Evolutionary conservation across 495 filamentous ascomycete genomes (phyloP).

Genomic region (Podospora bellae-mahoneyi): DNA sequence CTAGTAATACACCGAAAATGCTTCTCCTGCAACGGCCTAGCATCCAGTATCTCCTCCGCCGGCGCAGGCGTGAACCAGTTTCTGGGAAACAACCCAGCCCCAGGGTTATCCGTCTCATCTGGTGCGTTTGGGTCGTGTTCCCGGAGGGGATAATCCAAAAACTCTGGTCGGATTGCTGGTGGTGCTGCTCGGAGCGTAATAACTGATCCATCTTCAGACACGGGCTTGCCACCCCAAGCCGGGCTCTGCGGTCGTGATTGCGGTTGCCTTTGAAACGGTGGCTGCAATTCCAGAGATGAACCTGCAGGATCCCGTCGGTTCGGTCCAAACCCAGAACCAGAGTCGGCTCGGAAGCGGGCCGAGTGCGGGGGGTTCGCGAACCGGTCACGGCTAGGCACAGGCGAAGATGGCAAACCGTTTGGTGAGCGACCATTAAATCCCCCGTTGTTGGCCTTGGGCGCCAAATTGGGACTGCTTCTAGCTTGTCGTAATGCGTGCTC

Average conservation of each 20-base stretch:
- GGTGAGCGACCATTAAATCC: slow-evolving; percentile 17
- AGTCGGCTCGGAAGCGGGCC: slow-evolving; percentile 1
- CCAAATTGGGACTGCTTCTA: slow-evolving; percentile 18
- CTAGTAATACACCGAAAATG: slow-evolving; percentile 29
- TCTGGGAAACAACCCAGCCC: slow-evolving; percentile 31
- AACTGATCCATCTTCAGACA: slow-evolving; percentile 24
- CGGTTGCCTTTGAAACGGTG: not conserved
- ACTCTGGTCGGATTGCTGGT: not conserved
- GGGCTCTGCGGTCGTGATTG: not conserved
- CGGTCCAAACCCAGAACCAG: slow-evolving; percentile 3
- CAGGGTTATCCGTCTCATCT: slow-evolving; percentile 28
- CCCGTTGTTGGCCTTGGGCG: slow-evolving; percentile 14
- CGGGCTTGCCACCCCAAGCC: slow-evolving; percentile 4
- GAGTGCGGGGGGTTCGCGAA: not conserved
- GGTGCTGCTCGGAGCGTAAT: slow-evolving; percentile 2
- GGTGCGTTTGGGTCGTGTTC: slow-evolving; percentile 18
- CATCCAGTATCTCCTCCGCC: slow-evolving; percentile 24
- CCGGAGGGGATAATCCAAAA: not conserved
- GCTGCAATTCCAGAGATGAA: slow-evolving; percentile 6
- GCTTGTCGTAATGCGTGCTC: slow-evolving; percentile 19
- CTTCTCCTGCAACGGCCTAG: slow-evolving; percentile 24
- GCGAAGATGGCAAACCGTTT: slow-evolving; percentile 21
- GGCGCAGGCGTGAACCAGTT: slow-evolving; percentile 28
- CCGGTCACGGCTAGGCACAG: slow-evolving; percentile 20
- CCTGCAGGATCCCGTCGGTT: slow-evolving; percentile 20